Evolutionary conservation across 2,329 filamentous ascomycete species (phyloP).

Genomic region (Arthroderma sp.): DNA sequence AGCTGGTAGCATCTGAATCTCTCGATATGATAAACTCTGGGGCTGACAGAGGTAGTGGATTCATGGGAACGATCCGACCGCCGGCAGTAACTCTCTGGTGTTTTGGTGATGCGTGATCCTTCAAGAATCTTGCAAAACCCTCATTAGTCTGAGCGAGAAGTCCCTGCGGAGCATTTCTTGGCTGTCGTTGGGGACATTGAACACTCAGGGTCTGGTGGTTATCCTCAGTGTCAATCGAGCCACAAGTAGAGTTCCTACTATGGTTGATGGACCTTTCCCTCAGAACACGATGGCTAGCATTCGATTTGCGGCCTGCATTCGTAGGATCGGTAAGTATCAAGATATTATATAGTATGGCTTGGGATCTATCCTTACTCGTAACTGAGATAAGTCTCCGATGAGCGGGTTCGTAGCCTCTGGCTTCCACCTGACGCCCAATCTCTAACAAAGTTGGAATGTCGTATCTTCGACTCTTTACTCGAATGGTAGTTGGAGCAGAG

Average conservation of each 20-base stretch:
- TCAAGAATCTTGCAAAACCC: conserved; percentile 35
- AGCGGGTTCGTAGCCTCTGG: background rate
- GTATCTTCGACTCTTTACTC: conserved; percentile 19
- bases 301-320: conserved; percentile 1
- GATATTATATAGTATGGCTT: too few relatives aligned
- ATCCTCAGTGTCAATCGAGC: conserved; percentile 13
- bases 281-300: conserved; percentile 12
- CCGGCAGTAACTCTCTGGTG: conserved; percentile 38
- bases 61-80: conserved; percentile 37
- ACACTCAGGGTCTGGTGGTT: conserved; percentile 8
- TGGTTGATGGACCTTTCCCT: conserved; percentile 17
- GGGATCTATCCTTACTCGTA: too few relatives aligned
- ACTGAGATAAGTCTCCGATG: too few relatives aligned
- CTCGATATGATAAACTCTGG: conserved; percentile 23
- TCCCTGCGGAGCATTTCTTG: conserved; percentile 22
- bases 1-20: too few relatives aligned
- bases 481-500: background rate
- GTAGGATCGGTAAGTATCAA: too few relatives aligned
- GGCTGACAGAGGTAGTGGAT: conserved; percentile 18
- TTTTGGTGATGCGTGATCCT: conserved; percentile 35
- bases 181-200: conserved; percentile 18
- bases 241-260: conserved; percentile 13
- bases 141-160: conserved; percentile 23
- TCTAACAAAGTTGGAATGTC: conserved; percentile 25
- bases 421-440: conserved; percentile 14